Percentiles rank a stretch among this genome's conserved stretches.
phyloP scores from a whole-genome alignment of 1,284 basidiomycete species.

The Cystobasidiaceae sp. region DNA sequence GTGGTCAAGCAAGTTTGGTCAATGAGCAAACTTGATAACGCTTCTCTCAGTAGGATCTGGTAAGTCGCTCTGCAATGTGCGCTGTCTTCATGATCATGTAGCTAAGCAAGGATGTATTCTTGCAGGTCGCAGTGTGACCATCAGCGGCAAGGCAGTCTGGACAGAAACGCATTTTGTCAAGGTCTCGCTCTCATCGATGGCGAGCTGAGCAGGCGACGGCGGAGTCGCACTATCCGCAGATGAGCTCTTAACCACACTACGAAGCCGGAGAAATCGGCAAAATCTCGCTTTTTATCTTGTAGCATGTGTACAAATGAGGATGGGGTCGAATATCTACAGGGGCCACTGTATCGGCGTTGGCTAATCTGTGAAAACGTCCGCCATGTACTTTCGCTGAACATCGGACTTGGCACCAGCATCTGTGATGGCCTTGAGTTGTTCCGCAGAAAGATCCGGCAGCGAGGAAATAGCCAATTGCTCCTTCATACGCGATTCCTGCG shows the following conservation, averaged over 20 bases:
- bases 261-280: no score
- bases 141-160: slow-evolving; percentile 7
- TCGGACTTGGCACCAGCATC: slow-evolving; percentile 20
- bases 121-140: slow-evolving; percentile 21
- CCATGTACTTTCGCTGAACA: slow-evolving; percentile 27
- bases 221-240: no score
- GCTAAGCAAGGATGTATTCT: neutral
- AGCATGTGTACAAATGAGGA: no score
- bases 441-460: slow-evolving; percentile 15
- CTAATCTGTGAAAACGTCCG: slow-evolving; percentile 16
- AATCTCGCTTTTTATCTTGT: no score
- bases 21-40: slow-evolving; percentile 6
- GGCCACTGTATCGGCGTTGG: no score
- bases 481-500: slow-evolving; percentile 29
- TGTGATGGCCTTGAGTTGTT: slow-evolving; percentile 23
- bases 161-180: slow-evolving; percentile 13
- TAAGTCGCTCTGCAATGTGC: neutral
- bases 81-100: neutral
- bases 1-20: slow-evolving; percentile 13
- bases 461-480: slow-evolving; percentile 22
- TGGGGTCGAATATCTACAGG: no score
- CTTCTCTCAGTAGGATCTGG: slow-evolving; percentile 8
- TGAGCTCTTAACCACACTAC: no score
- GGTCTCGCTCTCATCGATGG: slow-evolving; percentile 16
- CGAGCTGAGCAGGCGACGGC: neutral